phyloP scores from a whole-genome alignment of 1,284 basidiomycete genomes.

The Austroboletus niveus region DNA sequence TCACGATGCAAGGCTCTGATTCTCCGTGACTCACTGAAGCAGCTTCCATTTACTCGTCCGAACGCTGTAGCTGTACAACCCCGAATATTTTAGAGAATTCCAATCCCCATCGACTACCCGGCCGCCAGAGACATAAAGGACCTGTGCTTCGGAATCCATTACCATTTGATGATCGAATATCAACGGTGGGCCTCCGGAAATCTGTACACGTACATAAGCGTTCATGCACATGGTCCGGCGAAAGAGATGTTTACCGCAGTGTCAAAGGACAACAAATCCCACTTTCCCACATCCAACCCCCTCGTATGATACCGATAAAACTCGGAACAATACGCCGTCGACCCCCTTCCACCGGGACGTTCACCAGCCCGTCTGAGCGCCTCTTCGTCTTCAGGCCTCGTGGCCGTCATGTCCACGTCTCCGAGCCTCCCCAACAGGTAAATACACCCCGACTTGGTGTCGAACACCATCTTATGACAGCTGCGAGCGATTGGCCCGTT shows the following conservation, averaged over 20 bases:
- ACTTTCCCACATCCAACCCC: conserved; percentile 57
- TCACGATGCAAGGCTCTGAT: no score
- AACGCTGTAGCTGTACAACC: conserved; percentile 69
- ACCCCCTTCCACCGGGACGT: conserved; percentile 18
- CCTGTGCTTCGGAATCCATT: conserved; percentile 69
- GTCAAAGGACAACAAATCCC: conserved; percentile 64
- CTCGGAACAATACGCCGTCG: conserved; percentile 49
- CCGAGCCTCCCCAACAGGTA: conserved; percentile 68
- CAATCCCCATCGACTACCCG: conserved; percentile 65
- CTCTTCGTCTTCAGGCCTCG: conserved; percentile 24
- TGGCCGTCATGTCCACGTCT: conserved; percentile 45
- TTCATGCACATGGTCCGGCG: background rate
- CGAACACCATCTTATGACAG: conserved; percentile 84
- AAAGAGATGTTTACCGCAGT: conserved; percentile 51
- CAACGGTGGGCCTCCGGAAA: conserved; percentile 67
- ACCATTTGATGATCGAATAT: conserved; percentile 83
- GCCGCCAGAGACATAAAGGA: conserved; percentile 79
- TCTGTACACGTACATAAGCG: conserved; percentile 33
- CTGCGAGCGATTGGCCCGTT: conserved; percentile 71
- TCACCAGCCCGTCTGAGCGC: conserved; percentile 26
- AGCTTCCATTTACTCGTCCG: conserved; percentile 60
- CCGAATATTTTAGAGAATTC: conserved; percentile 58
- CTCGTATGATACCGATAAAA: conserved; percentile 71
- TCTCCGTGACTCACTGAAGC: conserved; percentile 50
- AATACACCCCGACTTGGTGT: conserved; percentile 65